phyloP scores from a whole-genome alignment of 768 basidiomycete genomes.

The Kwoniella bestiolae region DNA sequence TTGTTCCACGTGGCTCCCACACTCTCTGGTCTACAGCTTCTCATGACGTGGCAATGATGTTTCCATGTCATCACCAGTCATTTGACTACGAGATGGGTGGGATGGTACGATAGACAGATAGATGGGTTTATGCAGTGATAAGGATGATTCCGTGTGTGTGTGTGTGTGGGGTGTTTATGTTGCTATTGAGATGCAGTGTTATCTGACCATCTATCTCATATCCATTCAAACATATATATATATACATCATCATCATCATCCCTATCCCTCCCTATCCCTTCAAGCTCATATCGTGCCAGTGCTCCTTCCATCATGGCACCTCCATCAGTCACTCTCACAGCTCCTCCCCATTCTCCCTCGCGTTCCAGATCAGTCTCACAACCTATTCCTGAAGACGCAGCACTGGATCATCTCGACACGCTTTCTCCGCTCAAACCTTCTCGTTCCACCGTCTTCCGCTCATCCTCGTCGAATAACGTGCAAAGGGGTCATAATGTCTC shows the following conservation, averaged over 20 bases:
- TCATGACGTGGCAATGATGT: too few relatives aligned
- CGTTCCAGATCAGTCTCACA: slow-evolving; percentile 51
- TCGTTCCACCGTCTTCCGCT: slow-evolving; percentile 24
- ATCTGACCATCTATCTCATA: too few relatives aligned
- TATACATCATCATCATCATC: neutral
- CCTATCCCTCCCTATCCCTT: neutral
- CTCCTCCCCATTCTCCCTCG: slow-evolving; percentile 40
- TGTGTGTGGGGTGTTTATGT: too few relatives aligned
- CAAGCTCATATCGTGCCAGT: neutral
- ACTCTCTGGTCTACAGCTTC: too few relatives aligned
- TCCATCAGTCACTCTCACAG: slow-evolving; percentile 39
- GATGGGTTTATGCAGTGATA: too few relatives aligned
- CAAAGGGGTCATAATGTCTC: slow-evolving; percentile 1
- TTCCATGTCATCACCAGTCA: too few relatives aligned
- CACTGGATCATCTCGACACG: slow-evolving; percentile 12
- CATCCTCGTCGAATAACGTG: slow-evolving; percentile 37
- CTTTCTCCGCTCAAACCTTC: slow-evolving; percentile 28
- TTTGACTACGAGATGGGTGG: too few relatives aligned
- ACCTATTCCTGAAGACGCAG: slow-evolving; percentile 44
- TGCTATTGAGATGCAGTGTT: too few relatives aligned
- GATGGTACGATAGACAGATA: too few relatives aligned
- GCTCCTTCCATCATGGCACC: slow-evolving; percentile 30
- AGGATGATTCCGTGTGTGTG: too few relatives aligned
- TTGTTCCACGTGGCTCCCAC: too few relatives aligned
- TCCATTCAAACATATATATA: too few relatives aligned